Conservation (phyloP, 257 asterid species). For the Solanum megistacrolobum region DNA sequence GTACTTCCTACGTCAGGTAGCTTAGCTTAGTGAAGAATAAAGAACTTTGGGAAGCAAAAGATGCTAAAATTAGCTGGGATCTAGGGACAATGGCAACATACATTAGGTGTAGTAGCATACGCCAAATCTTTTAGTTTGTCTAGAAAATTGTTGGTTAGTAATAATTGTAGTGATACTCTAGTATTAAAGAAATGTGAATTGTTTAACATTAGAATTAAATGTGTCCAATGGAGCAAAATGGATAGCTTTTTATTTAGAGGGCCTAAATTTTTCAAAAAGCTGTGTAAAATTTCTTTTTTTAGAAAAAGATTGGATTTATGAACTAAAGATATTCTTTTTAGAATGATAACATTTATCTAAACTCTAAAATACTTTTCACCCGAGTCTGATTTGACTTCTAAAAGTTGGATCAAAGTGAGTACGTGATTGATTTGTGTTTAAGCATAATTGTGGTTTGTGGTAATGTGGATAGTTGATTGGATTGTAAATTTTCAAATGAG, state of each 20-base stretch:
- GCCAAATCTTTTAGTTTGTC: neutral
- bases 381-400: neutral
- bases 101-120: neutral
- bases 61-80: neutral
- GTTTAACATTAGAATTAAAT: neutral
- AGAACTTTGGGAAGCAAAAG: neutral
- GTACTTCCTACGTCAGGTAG: neutral
- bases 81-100: neutral
- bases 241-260: neutral
- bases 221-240: neutral
- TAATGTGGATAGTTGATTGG: neutral
- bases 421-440: neutral
- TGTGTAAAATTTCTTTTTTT: neutral
- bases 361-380: neutral
- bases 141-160: neutral
- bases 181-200: neutral
- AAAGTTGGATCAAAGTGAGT: neutral
- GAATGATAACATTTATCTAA: neutral
- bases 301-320: neutral
- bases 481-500: neutral
- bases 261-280: neutral
- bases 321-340: neutral
- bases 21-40: neutral
- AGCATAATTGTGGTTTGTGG: neutral
- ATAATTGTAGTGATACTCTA: neutral